Evolutionary conservation across 2,329 filamentous ascomycete genomes (phyloP), one percentile per base, ranked within the genome.

Genomic region (Trichoderma cornu-damae): DNA sequence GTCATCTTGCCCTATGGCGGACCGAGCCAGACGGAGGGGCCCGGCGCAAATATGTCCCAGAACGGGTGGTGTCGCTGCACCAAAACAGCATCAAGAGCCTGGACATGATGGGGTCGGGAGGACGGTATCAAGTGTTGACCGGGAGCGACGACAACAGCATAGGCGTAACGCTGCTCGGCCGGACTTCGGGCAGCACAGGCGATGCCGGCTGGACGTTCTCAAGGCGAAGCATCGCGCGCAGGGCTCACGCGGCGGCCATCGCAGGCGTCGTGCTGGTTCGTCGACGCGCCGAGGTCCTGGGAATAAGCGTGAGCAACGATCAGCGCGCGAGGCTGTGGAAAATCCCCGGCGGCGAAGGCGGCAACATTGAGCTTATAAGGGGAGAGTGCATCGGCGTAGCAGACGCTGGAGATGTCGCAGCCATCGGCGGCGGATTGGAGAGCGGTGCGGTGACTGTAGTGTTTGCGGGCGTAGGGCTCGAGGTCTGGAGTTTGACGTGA

Each of bases 101-200:
- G 2, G 79, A 80, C 59, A 59, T 83, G 49, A 61, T 64, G 26
- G 47, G 59, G 49, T 26, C 51, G 76, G 12, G 63, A 66, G 16
- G 61, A 67, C 28, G 64, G 63, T 74, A 62, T 62, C 60, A 88
- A 1, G 67, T 96, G 16, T 70, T 89, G 4, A 91, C 90, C 0
- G 90, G 89, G 24, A 91, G 94, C 20, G 94, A 99, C 65, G 94
- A 97, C 70, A 94, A 94, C 61, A 87, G 87, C 3, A 70, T 97
- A 0, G 86, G 81, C 0, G 66, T 89, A 9, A 81, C 80, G 22
- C 70, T 58, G 0, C 52, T 73, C 30, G 59, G 57, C 5, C 59
- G 60, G 40, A 60, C 59, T 22, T 57, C 61, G 20, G 52, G 60
- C 18, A 58, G 63, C 20, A 26, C 47, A 43, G 62, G 49, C 32